Base-by-base conservation (phyloP, 371 early-diverging fungal species). In the Mucor mucedo region DNA sequence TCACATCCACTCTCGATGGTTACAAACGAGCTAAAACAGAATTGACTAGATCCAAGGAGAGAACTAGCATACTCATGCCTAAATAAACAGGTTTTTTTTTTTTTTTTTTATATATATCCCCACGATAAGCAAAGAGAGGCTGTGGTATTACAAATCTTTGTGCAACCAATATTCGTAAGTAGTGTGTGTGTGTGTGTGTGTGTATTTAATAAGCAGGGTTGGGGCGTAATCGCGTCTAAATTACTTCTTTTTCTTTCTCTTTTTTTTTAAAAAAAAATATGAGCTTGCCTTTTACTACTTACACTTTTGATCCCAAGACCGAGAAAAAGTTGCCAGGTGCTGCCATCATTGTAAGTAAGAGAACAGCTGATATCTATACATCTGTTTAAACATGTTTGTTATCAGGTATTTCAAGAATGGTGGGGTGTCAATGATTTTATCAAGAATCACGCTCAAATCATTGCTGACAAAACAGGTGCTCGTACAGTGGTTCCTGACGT, bases 381-480 rank as follows among this genome's bases (percentile, higher is more conserved):
- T 29, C 27, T n/a, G 11, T 9, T 32, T n/a, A 27, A 9, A 4
- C 14, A 10, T 39, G 8, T 32, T 28, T 16, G 9, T 33, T 45
- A n/a, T 40, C 42, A 77, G 77, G 70, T 77, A 4, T 63, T 77
- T 9, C 77, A 77, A 71, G 77, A 77, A 62, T 77, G 74, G 74
- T 77, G 77, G 86, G 86, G 86, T 42, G 57, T 85, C 57, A 78
- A 80, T 63, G 76, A 78, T 35, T 68, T 67, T n/a, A 78, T 85
- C 62, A 73, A 77, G 60, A 59, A 48, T 2, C 84, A 84, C 48
- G 86, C 84, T 13, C 83, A 85, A 58, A 69, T 71, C 11, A 56
- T 85, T 52, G 72, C 86, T 5, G 76, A 85, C 59, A 66, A 64
- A 27, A 82, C 84, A 4, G 82, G 80, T 21, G 77, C 78, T 28